These are phyloP conservation scores for Fusarium nygamai DNA, from an alignment of 2,329 filamentous ascomycete species.

Conservation along the genomic window DNA sequence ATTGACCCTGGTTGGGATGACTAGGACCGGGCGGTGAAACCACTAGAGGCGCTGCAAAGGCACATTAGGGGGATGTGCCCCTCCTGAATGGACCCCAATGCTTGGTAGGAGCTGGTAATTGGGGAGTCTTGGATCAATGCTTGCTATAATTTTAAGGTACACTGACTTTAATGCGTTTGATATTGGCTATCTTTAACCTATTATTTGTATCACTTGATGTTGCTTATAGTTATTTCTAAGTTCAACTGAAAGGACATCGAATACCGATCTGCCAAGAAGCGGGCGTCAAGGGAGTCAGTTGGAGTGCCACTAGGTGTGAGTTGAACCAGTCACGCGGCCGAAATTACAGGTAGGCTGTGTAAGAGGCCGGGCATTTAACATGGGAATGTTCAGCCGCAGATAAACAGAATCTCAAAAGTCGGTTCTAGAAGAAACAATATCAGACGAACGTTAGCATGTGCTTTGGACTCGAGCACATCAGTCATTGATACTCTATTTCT, in stretches of 20 bases:
- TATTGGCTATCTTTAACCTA: neutral
- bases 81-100: conserved; percentile 24
- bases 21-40: conserved; percentile 36
- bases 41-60: conserved; percentile 23
- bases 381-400: conserved; percentile 1
- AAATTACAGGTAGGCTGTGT: conserved; percentile 20
- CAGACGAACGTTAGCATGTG: neutral
- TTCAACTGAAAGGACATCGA: neutral
- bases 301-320: conserved; percentile 20
- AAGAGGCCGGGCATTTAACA: conserved; percentile 1
- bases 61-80: conserved; percentile 31
- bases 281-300: conserved; percentile 11
- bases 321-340: conserved; percentile 13
- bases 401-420: neutral
- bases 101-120: conserved; percentile 13
- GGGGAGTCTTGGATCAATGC: conserved; percentile 10
- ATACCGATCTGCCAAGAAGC: conserved; percentile 20
- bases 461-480: neutral
- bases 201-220: too few relatives aligned
- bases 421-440: neutral
- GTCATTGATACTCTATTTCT: neutral
- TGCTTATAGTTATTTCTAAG: neutral
- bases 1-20: conserved; percentile 19
- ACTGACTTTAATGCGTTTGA: neutral
- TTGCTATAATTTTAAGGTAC: neutral